Evolutionary conservation across 1,139 yeast genomes (phyloP).

Genomic region (Yamadazyma epiphylla): DNA sequence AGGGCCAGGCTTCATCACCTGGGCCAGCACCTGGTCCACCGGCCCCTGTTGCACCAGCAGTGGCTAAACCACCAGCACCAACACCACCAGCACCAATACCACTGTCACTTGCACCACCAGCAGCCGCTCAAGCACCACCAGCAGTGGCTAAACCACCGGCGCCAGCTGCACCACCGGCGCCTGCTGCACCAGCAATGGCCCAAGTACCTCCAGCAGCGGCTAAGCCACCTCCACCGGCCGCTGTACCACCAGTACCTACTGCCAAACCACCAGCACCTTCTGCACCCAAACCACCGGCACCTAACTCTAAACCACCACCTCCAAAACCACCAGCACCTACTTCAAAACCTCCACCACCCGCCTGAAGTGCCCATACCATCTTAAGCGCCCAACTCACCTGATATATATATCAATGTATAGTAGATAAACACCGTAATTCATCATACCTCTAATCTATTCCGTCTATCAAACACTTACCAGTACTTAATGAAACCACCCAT

Average conservation of each 20-base stretch:
- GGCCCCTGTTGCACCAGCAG: conserved; percentile 2
- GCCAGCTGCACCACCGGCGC: conserved; percentile 1
- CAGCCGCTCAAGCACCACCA: conserved; percentile 3
- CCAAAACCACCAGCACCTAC: conserved; percentile 20
- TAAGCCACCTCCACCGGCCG: conserved; percentile 14
- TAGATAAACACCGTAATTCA: no score
- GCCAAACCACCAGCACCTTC: conserved; percentile 27
- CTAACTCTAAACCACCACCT: conserved; percentile 15
- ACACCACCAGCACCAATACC: conserved; percentile 17
- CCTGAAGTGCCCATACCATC: conserved; percentile 11
- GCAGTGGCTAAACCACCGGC: conserved; percentile 1
- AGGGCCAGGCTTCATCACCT: conserved; percentile 1
- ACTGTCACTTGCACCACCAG: conserved; percentile 13
- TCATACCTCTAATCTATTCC: no score
- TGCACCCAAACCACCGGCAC: conserved; percentile 27
- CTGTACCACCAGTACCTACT: conserved; percentile 23
- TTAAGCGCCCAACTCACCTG: no score
- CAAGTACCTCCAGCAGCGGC: conserved; percentile 10
- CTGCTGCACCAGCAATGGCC: neutral
- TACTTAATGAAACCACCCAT: no score
- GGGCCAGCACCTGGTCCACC: conserved; percentile 1
- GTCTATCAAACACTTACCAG: no score
- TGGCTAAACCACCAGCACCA: conserved; percentile 12
- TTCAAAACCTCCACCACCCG: conserved; percentile 14
- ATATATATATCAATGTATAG: no score